phyloP scores from a whole-genome alignment of 2,329 filamentous ascomycete species.

The Penicillium griseofulvum region DNA sequence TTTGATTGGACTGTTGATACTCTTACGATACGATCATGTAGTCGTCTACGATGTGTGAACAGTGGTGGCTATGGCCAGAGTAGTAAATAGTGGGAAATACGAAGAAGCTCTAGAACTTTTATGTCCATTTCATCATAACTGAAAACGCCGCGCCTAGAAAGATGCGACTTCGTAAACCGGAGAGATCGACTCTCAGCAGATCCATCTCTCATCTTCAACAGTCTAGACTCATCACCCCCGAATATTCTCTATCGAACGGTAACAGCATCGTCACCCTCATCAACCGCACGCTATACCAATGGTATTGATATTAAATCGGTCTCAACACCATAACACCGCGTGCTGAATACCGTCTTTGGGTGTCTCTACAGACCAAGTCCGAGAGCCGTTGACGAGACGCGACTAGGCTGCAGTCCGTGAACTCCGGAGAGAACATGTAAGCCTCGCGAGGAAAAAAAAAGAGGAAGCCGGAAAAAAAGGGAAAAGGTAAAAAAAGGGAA shows the following conservation, averaged over 20 bases:
- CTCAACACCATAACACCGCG: background rate
- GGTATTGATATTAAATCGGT: background rate
- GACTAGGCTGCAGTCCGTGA: slow-evolving; percentile 8
- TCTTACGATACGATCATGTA: too few species aligned
- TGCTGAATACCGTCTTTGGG: background rate
- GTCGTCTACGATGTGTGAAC: background rate
- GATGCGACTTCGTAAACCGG: slow-evolving; percentile 30
- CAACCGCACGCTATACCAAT: background rate
- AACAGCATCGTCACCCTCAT: background rate
- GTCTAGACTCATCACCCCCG: slow-evolving; percentile 7
- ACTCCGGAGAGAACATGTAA: slow-evolving; percentile 3
- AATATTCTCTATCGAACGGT: slow-evolving; percentile 5
- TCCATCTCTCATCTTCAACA: slow-evolving; percentile 8
- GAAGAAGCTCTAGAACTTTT: slow-evolving; percentile 24
- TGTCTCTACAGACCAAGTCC: background rate
- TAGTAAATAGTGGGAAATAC: background rate
- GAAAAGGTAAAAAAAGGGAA: slow-evolving; percentile 16
- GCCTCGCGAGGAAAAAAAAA: slow-evolving; percentile 17
- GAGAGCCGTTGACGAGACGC: background rate
- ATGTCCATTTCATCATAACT: slow-evolving; percentile 38
- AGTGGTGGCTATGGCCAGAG: background rate
- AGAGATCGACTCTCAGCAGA: slow-evolving; percentile 9
- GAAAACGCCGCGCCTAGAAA: slow-evolving; percentile 27
- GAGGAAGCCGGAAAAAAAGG: slow-evolving; percentile 12
- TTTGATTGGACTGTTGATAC: too few species aligned